Percentiles rank a stretch among this genome's conserved stretches.
Conservation (phyloP, 768 basidiomycete species). For the Hygrophorus russula region DNA sequence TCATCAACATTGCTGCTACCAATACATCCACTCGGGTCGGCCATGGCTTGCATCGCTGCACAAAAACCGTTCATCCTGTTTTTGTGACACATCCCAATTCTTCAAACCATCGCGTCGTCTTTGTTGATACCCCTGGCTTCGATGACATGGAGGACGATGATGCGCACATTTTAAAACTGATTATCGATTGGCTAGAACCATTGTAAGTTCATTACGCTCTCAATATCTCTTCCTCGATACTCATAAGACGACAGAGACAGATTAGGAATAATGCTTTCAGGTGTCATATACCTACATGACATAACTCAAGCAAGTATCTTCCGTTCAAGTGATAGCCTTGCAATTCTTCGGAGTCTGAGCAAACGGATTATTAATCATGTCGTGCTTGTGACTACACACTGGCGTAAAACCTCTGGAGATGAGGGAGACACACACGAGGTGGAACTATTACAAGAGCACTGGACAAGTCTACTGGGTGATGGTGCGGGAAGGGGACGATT, state of each 20-base stretch:
- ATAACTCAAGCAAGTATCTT: constrained; percentile 27
- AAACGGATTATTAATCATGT: constrained; percentile 31
- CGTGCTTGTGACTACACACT: constrained; percentile 38
- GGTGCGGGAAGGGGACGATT: constrained; percentile 3
- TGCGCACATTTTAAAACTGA: constrained; percentile 8
- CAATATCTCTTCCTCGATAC: not conserved
- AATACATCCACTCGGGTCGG: constrained; percentile 2
- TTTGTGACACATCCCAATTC: not conserved
- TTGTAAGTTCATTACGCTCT: constrained; percentile 7
- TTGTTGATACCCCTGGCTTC: constrained; percentile 16
- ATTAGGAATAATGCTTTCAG: constrained; percentile 16
- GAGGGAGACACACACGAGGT: constrained; percentile 3
- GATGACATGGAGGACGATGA: constrained; percentile 11
- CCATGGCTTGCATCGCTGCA: constrained; percentile 3
- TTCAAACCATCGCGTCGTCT: not conserved
- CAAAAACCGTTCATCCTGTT: constrained; percentile 3
- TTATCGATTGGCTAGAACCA: constrained; percentile 11
- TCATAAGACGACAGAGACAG: constrained; percentile 13
- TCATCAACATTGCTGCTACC: constrained; percentile 6
- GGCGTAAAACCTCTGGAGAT: constrained; percentile 22
- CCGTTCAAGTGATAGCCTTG: constrained; percentile 33
- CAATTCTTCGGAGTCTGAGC: constrained; percentile 36
- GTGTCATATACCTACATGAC: constrained; percentile 19
- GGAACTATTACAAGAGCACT: constrained; percentile 3
- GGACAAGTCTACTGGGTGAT: constrained; percentile 4